Conservation (phyloP, 768 basidiomycete species). For the Phylloporus scabripes region DNA sequence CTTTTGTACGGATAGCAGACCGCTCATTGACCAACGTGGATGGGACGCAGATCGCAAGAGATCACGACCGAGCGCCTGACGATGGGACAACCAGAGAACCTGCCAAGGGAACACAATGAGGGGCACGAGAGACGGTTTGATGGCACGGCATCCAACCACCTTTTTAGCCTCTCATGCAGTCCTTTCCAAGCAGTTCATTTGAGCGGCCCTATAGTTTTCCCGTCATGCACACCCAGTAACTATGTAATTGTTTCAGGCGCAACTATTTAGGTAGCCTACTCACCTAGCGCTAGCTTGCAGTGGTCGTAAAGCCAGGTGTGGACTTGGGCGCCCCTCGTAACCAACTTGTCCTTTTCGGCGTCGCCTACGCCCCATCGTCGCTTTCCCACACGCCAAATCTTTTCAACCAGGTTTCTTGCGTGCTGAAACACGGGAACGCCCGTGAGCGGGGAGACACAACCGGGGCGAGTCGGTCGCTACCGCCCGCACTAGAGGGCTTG, state of each 20-base stretch:
- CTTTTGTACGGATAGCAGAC: not conserved
- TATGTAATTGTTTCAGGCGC: conserved; percentile 1
- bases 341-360: not conserved
- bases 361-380: not conserved
- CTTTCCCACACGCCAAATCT: not conserved
- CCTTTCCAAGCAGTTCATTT: too few species aligned
- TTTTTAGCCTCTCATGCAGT: not conserved
- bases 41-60: not conserved
- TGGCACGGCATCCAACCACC: not conserved
- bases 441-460: not conserved
- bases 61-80: not conserved
- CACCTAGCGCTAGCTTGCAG: not conserved
- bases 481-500: too few species aligned
- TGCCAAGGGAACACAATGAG: not conserved
- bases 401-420: not conserved
- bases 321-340: not conserved
- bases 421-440: not conserved
- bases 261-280: not conserved
- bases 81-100: not conserved
- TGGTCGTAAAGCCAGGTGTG: not conserved
- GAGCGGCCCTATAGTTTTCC: not conserved
- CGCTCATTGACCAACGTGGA: not conserved
- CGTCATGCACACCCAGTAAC: not conserved
- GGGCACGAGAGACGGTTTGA: not conserved
- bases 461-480: not conserved